Base-by-base conservation (phyloP, 345 rosid genomes). In the Clarkia xantiana region DNA sequence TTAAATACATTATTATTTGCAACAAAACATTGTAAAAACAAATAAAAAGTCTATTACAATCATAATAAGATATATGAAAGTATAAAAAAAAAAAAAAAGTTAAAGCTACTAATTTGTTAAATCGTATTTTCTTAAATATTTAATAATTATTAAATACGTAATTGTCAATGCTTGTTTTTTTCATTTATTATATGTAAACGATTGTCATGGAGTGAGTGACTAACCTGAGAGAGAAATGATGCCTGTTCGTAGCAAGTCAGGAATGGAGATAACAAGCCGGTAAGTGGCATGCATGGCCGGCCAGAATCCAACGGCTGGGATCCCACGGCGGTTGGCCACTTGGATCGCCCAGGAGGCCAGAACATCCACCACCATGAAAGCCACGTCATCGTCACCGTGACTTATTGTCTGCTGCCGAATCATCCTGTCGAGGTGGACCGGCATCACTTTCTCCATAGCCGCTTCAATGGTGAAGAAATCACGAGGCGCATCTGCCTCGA, bases 271-370 rank as follows among this genome's bases (percentile, higher is more conserved):
- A 34, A 87, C 69, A 57, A 87, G 42, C 42, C 68, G 64, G 58
- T 77, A 83, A 15, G 85, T 66, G 6, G 90, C 77, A 3, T 68
- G 56, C 87, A 79, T 75, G 18, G 71, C 94, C 0, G 94, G 73
- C 90, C 96, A 87, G 55, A 81, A 79, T 11, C 96, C 94, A 1
- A 78, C 82, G 0, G 59, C 76, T 0, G 76, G 72, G 55, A 81
- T 64, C 9, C 78, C 67, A 34, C 87, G 74, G 2, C 71, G 71
- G 15, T 58, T 59, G 14, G 73, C 86, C 29, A 83, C 91, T 55
- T 55, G 65, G 10, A 71, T 60, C 10, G 96, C 91, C 63, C 78
- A 81, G 0, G 90, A 83, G 14, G 77, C 84, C 53, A 87, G 14
- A 38, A 87, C 49, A 62, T 87, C 94, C n/a, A 79, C 78, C 2